These are phyloP conservation scores for Spirogloea muscicola DNA, from an alignment of 139 green algal species.

Conservation along the genomic window DNA sequence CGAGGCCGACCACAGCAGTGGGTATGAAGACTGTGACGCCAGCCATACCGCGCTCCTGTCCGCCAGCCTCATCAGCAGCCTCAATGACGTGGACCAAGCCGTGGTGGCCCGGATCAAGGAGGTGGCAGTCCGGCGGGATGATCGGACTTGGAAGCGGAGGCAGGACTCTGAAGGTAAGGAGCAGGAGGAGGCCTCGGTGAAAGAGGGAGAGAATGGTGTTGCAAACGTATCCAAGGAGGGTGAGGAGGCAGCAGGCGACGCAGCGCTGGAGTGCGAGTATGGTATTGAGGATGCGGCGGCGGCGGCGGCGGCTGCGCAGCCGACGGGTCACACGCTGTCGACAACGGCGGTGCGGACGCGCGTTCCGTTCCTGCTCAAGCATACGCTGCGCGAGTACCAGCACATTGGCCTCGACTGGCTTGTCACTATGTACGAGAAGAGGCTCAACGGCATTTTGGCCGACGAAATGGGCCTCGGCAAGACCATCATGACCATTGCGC, in stretches of 20 bases:
- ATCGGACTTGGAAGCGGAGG: too few species aligned
- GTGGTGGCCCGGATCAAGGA: too few species aligned
- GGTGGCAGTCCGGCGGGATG: too few species aligned
- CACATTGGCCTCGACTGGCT: conserved; percentile 96
- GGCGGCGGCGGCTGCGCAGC: conserved; percentile 56
- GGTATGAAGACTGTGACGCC: too few species aligned
- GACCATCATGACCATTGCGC: conserved; percentile 90
- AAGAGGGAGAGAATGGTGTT: background rate
- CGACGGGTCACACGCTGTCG: conserved; percentile 72
- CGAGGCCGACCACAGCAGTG: too few species aligned
- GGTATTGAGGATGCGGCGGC: conserved; percentile 33
- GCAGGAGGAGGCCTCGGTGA: background rate
- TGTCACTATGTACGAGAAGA: conserved; percentile 83
- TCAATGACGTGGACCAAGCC: too few species aligned
- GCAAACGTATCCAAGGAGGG: background rate
- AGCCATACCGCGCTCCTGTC: too few species aligned
- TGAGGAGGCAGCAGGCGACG: background rate
- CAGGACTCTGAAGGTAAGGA: too few species aligned
- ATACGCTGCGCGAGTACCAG: conserved; percentile 89
- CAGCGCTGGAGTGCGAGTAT: too few species aligned
- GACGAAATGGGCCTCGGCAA: conserved; percentile 96
- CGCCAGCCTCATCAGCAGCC: too few species aligned
- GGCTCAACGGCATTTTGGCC: conserved; percentile 89
- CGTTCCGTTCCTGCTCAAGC: conserved; percentile 90
- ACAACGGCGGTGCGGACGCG: conserved; percentile 62